Conservation (phyloP, 106 monocot species). For the Dioscorea alata region DNA sequence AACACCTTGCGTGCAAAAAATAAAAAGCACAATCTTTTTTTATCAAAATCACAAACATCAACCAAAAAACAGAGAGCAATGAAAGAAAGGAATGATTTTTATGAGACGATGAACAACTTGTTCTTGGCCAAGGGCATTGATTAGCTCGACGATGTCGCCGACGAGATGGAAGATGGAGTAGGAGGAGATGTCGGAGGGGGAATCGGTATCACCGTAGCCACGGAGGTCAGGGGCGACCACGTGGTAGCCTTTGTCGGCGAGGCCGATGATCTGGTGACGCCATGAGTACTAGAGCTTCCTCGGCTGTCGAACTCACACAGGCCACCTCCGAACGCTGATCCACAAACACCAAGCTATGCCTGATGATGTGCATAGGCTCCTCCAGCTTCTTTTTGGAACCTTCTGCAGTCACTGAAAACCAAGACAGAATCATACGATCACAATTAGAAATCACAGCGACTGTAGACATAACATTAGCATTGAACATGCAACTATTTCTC, state of each 20-base stretch:
- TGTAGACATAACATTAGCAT: too few relatives aligned
- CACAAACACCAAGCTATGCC: too few relatives aligned
- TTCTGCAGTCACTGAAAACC: too few relatives aligned
- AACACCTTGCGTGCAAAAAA: too few relatives aligned
- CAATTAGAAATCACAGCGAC: too few relatives aligned
- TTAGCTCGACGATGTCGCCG: slow-evolving; percentile 32
- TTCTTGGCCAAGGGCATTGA: slow-evolving; percentile 19
- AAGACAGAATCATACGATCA: too few relatives aligned
- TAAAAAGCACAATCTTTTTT: slow-evolving; percentile 35
- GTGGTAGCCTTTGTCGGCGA: slow-evolving; percentile 36
- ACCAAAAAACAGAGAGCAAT: too few relatives aligned
- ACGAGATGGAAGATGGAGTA: slow-evolving; percentile 38
- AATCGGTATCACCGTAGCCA: slow-evolving; percentile 54
- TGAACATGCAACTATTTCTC: too few relatives aligned
- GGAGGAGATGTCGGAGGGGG: slow-evolving; percentile 3
- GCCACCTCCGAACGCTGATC: too few relatives aligned
- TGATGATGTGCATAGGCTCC: too few relatives aligned
- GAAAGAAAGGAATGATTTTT: neutral
- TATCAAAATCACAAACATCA: neutral
- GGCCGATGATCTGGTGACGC: slow-evolving; percentile 56
- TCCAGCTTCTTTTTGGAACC: too few relatives aligned
- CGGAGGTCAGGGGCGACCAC: slow-evolving; percentile 62
- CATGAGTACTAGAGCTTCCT: slow-evolving; percentile 49
- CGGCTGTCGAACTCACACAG: too few relatives aligned
- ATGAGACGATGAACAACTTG: neutral